phyloP scores from a whole-genome alignment of 768 basidiomycete species.

The Sarcodon aspratus region DNA sequence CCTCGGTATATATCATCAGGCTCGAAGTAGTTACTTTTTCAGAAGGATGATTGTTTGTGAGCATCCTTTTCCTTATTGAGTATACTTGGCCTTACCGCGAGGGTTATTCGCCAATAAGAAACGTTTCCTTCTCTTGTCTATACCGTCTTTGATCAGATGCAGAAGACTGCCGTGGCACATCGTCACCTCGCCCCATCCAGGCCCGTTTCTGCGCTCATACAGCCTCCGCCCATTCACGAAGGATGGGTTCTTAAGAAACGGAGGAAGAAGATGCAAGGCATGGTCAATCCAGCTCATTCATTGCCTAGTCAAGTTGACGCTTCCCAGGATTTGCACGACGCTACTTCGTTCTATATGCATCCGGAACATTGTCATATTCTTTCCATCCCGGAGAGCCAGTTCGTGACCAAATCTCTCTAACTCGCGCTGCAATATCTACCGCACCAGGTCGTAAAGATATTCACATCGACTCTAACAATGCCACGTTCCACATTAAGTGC shows the following conservation, averaged over 20 bases:
- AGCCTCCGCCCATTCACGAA: conserved; percentile 26
- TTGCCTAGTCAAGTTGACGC: background rate
- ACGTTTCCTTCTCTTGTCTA: background rate
- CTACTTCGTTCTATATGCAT: conserved; percentile 60
- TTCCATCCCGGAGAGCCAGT: conserved; percentile 60
- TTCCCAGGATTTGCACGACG: conserved; percentile 70
- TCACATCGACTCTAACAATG: conserved; percentile 64
- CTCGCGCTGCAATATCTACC: conserved; percentile 70
- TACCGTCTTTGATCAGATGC: background rate
- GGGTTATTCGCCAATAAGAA: background rate
- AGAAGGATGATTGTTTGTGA: no score
- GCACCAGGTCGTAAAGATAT: conserved; percentile 66
- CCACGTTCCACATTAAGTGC: conserved; percentile 78
- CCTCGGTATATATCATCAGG: no score
- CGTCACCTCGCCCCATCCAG: background rate
- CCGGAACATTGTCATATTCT: conserved; percentile 65
- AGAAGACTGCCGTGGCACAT: background rate
- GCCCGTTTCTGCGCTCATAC: background rate
- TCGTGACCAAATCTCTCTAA: conserved; percentile 53
- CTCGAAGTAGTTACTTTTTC: no score
- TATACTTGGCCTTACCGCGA: no score
- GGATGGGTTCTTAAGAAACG: conserved; percentile 86
- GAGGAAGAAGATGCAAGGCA: conserved; percentile 82
- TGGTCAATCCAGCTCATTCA: background rate
- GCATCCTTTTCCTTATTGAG: no score